Evolutionary conservation across 2,329 filamentous ascomycete genomes (phyloP).

Genomic region (Claviceps maximensis): DNA sequence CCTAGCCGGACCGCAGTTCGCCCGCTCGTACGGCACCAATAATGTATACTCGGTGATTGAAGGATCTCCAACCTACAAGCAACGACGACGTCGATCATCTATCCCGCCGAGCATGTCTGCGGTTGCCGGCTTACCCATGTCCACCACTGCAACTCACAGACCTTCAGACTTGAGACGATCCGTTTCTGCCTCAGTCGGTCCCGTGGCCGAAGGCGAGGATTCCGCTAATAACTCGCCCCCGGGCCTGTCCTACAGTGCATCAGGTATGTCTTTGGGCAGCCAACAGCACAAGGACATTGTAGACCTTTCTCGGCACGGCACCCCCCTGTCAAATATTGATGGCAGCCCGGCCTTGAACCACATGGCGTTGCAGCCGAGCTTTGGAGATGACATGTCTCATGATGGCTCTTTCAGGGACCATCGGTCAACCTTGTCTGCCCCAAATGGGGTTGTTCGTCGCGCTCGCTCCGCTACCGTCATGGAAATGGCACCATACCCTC

Average conservation of each 20-base stretch:
- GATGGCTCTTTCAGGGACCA: slow-evolving; percentile 34
- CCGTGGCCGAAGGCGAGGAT: slow-evolving; percentile 69
- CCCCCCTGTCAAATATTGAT: slow-evolving; percentile 74
- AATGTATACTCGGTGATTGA: slow-evolving; percentile 95
- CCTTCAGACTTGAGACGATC: slow-evolving; percentile 87
- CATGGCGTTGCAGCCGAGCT: slow-evolving; percentile 60
- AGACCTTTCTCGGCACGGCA: slow-evolving; percentile 78
- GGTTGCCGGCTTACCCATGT: slow-evolving; percentile 53
- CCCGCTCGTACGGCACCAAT: slow-evolving; percentile 55
- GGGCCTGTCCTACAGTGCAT: slow-evolving; percentile 59
- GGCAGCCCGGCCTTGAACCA: slow-evolving; percentile 65
- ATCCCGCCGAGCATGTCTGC: slow-evolving; percentile 67
- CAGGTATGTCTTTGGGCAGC: slow-evolving; percentile 46
- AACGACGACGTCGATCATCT: slow-evolving; percentile 83
- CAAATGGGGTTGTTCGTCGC: slow-evolving; percentile 68
- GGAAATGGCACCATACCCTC: slow-evolving; percentile 91
- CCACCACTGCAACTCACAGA: slow-evolving; percentile 52
- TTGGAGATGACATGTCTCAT: slow-evolving; percentile 49
- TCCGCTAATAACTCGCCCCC: slow-evolving; percentile 67
- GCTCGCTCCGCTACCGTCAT: slow-evolving; percentile 91
- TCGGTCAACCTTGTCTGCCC: slow-evolving; percentile 55
- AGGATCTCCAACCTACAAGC: slow-evolving; percentile 97
- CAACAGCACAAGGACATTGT: slow-evolving; percentile 66
- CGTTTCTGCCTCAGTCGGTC: slow-evolving; percentile 74
- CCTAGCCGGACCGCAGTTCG: slow-evolving; percentile 66